Evolutionary conservation across 371 early-diverging fungal genomes (phyloP).

Genomic region (Mortierella sp.): DNA sequence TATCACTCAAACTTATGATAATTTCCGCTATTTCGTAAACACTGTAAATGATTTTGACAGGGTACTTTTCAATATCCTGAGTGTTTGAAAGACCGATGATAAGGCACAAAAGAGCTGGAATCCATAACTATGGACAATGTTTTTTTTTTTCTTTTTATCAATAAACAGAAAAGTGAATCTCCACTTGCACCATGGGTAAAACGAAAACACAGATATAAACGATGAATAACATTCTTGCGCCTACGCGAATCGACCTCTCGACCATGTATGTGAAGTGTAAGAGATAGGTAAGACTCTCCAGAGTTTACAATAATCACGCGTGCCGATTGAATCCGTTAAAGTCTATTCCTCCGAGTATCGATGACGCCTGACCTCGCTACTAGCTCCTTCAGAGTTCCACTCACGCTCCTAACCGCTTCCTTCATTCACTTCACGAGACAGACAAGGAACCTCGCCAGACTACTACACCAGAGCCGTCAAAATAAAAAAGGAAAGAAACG

Average conservation of each 20-base stretch:
- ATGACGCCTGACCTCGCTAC: slow-evolving; percentile 1
- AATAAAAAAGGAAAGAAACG: slow-evolving; percentile 2
- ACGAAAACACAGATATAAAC: not conserved
- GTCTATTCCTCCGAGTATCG: not conserved
- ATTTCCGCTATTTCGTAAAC: too few species aligned
- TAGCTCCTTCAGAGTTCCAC: not conserved
- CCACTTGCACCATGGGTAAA: not conserved
- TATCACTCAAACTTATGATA: not conserved
- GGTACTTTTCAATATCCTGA: too few species aligned
- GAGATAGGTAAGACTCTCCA: not conserved
- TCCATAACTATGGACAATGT: not conserved
- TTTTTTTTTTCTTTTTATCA: slow-evolving; percentile 1
- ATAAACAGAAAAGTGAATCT: not conserved
- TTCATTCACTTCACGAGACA: slow-evolving; percentile 8
- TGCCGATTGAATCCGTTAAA: not conserved
- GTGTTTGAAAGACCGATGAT: too few species aligned
- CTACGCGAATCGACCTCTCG: not conserved
- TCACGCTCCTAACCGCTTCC: not conserved
- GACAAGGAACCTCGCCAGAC: slow-evolving; percentile 9
- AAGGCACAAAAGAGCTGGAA: too few species aligned
- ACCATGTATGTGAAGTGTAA: not conserved
- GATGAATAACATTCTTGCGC: not conserved
- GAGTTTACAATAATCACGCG: not conserved
- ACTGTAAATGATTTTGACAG: too few species aligned
- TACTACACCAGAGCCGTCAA: slow-evolving; percentile 5